Base-by-base conservation (phyloP, 352 stramenopile species). In the Pythium guiyangense region DNA sequence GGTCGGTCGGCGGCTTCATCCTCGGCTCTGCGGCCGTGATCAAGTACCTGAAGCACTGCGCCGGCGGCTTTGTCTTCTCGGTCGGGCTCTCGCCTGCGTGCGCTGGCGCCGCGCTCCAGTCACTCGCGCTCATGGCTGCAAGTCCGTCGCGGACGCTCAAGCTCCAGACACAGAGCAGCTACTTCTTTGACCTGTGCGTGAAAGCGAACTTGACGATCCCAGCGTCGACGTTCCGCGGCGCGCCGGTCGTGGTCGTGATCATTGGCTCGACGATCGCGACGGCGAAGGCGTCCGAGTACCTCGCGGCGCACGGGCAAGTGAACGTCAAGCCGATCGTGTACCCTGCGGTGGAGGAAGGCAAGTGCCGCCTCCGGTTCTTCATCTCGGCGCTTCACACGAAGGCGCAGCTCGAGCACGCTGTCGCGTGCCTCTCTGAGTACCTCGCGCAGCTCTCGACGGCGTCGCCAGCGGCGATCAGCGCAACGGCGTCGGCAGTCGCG, bases 281-380 rank as follows among this genome's bases (percentile, higher is more conserved):
- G 25, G 83, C 82, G 12, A 82, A 85, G 62, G 76, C 75, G 25
- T 92, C 83, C 43, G 77, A 88, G 58, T 84, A 67, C 51, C 59
- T 92, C 44, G 66, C 70, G 15, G 43, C 67, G 18, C 68, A 86
- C 29, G 70, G 58, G 40, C 63, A 83, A 40, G 62, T 92, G 20
- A 92, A 92, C 54, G 83, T 92, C 37, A 95, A 91, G 60, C 81
- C 85, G 9, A 92, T 92, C 52, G 84, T 95, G 60, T 86, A 95
- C 53, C 85, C 85, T 43, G 85, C 85, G 0, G 85, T 95, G 29
- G 85, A 91, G 49, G 82, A 90, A 60, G 85, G 85, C 49, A 90
- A 93, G 59, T 90, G 81, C 46, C 77, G 85, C 43, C 61, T 95
- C 42, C 83, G 85, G 20, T 95, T 95, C 58, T 95, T 95, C 63